A percentile compares a stretch with the other conserved stretches of the same genome.
These are phyloP conservation scores for Skeletonema marinoi DNA, from an alignment of 108 stramenopile species.

Conservation along the genomic window DNA sequence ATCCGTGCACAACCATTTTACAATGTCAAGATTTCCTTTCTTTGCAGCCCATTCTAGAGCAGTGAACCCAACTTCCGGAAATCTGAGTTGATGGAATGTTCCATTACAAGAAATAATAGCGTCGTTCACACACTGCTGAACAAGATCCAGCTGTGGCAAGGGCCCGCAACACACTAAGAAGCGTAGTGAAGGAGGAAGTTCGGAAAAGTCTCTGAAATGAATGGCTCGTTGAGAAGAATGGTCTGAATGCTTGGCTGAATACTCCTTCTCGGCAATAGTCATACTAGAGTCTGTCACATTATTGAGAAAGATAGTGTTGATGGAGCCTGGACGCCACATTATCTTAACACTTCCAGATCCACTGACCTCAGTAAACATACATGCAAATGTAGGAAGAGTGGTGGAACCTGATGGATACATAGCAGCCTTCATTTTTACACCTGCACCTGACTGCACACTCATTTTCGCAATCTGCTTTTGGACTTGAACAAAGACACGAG, in stretches of 20 bases:
- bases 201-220: slow-evolving; percentile 14
- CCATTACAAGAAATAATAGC: slow-evolving; percentile 1
- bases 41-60: slow-evolving; percentile 29
- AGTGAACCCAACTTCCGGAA: slow-evolving; percentile 12
- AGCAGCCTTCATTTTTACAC: background rate
- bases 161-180: slow-evolving; percentile 26
- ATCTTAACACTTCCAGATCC: slow-evolving; percentile 5
- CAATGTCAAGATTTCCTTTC: slow-evolving; percentile 23
- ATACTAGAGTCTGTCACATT: background rate
- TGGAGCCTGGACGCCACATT: slow-evolving; percentile 7
- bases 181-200: slow-evolving; percentile 1
- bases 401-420: background rate
- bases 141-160: slow-evolving; percentile 7
- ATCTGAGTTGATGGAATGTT: background rate
- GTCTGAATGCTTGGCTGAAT: background rate
- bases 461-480: background rate
- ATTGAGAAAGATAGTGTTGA: background rate
- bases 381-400: background rate
- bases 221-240: background rate
- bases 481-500: slow-evolving; percentile 8
- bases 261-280: background rate
- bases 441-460: background rate
- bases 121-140: slow-evolving; percentile 5
- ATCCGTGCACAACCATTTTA: slow-evolving; percentile 34
- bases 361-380: background rate